phyloP scores from a whole-genome alignment of 345 rosid species.

The Salix koriyanagi region DNA sequence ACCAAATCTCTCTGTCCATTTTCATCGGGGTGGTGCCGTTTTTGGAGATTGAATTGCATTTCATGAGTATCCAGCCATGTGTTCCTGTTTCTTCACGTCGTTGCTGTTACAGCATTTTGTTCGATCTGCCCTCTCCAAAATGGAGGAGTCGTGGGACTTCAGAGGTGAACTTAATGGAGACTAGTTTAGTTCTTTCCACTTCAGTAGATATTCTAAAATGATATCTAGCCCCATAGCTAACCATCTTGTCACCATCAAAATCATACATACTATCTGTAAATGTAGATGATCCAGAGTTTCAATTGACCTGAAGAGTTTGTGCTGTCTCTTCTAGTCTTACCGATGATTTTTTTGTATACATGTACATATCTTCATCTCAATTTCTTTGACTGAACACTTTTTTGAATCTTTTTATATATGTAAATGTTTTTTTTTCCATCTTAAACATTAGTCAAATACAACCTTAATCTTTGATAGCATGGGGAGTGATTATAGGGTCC shows the following conservation, averaged over 20 bases:
- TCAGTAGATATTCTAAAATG: neutral
- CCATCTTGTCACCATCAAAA: neutral
- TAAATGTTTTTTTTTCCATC: too few species aligned
- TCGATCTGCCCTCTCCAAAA: neutral
- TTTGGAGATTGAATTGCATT: neutral
- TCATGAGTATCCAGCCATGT: neutral
- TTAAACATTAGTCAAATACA: too few species aligned
- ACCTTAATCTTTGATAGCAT: too few species aligned
- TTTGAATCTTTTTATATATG: too few species aligned
- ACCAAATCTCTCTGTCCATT: neutral
- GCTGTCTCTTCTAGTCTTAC: neutral
- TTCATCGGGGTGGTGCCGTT: neutral
- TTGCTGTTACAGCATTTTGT: neutral
- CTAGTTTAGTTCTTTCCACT: neutral
- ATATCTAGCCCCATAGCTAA: neutral
- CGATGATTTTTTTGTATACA: too few species aligned
- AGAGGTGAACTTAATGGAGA: neutral
- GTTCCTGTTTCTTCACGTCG: neutral
- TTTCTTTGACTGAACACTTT: too few species aligned
- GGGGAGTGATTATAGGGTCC: too few species aligned
- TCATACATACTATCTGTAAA: neutral
- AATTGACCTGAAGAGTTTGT: neutral
- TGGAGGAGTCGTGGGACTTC: neutral
- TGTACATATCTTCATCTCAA: too few species aligned
- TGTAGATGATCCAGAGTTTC: neutral